Conservation (phyloP, 2,329 filamentous ascomycete genomes). For the Tolypocladium ophioglossoides region DNA sequence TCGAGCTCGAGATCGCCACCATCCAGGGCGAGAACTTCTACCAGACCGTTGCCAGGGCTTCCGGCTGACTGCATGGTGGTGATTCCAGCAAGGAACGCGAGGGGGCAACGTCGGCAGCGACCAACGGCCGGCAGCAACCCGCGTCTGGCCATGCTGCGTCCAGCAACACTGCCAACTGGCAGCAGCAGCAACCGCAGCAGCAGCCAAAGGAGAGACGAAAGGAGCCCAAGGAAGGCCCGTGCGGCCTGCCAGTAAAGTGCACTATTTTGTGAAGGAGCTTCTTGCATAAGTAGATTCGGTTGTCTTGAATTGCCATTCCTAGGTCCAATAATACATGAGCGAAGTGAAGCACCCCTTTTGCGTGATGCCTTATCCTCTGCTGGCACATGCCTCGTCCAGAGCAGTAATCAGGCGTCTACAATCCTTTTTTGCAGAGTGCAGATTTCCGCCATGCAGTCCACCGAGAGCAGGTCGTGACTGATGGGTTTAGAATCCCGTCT, state of each 20-base stretch:
- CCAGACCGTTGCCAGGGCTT: constrained; percentile 58
- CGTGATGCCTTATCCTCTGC: neutral
- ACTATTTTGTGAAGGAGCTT: constrained; percentile 42
- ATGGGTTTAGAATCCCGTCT: constrained; percentile 9
- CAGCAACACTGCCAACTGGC: neutral
- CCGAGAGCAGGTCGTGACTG: constrained; percentile 12
- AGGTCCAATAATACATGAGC: neutral
- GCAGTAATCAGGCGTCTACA: neutral
- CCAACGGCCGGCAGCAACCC: constrained; percentile 10
- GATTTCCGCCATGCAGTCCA: constrained; percentile 19
- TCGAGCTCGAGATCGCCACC: constrained; percentile 70
- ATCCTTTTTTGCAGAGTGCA: constrained; percentile 17
- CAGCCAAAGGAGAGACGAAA: constrained; percentile 21
- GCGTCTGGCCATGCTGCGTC: neutral
- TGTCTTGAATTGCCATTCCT: neutral
- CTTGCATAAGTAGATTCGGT: neutral
- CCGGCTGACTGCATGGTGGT: constrained; percentile 68
- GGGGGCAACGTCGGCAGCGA: constrained; percentile 14
- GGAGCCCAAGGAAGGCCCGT: constrained; percentile 55
- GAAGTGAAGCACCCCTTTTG: neutral
- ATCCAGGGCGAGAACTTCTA: constrained; percentile 84
- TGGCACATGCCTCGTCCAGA: neutral
- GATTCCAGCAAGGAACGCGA: constrained; percentile 16
- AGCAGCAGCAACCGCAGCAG: constrained; percentile 7
- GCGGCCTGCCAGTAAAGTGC: constrained; percentile 69